phyloP scores from a whole-genome alignment of 345 rosid species.

The Arabidopsis thaliana region DNA sequence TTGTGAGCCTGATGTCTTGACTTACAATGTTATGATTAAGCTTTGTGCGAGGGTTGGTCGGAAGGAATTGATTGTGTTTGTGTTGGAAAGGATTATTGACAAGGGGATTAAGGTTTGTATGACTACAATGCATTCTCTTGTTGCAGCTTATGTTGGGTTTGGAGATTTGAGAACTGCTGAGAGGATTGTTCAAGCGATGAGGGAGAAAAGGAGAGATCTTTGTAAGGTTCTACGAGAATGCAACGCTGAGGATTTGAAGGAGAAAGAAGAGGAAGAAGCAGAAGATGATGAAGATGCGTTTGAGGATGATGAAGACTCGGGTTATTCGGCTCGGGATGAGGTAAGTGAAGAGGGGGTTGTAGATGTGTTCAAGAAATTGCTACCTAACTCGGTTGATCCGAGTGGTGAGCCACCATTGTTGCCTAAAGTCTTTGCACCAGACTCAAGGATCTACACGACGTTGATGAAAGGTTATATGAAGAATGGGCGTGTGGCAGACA shows the following conservation, averaged over 20 bases:
- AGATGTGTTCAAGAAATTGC: slow-evolving; percentile 64
- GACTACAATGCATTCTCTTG: slow-evolving; percentile 83
- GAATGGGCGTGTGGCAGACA: slow-evolving; percentile 70
- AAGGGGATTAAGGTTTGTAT: slow-evolving; percentile 64
- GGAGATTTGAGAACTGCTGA: slow-evolving; percentile 79
- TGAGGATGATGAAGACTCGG: slow-evolving; percentile 36
- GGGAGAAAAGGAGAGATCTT: slow-evolving; percentile 82
- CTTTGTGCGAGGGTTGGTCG: slow-evolving; percentile 74
- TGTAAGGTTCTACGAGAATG: slow-evolving; percentile 73
- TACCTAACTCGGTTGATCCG: slow-evolving; percentile 61
- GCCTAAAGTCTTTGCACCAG: slow-evolving; percentile 65
- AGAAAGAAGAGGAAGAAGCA: slow-evolving; percentile 49
- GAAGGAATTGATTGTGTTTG: slow-evolving; percentile 76
- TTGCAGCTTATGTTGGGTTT: slow-evolving; percentile 93
- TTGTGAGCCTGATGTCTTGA: slow-evolving; percentile 73
- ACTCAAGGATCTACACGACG: slow-evolving; percentile 84
- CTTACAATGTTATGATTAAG: slow-evolving; percentile 83
- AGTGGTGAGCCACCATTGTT: slow-evolving; percentile 64
- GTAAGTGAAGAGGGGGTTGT: slow-evolving; percentile 24
- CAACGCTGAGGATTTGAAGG: slow-evolving; percentile 52
- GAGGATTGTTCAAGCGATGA: slow-evolving; percentile 85
- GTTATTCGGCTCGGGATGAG: slow-evolving; percentile 29
- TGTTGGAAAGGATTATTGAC: slow-evolving; percentile 70
- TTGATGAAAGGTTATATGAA: slow-evolving; percentile 98
- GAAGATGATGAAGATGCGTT: slow-evolving; percentile 32